Percentiles rank a stretch among this genome's conserved stretches.
Evolutionary conservation across 2,329 filamentous ascomycete species (phyloP).

Genomic region (Ceratocystis variospora): DNA sequence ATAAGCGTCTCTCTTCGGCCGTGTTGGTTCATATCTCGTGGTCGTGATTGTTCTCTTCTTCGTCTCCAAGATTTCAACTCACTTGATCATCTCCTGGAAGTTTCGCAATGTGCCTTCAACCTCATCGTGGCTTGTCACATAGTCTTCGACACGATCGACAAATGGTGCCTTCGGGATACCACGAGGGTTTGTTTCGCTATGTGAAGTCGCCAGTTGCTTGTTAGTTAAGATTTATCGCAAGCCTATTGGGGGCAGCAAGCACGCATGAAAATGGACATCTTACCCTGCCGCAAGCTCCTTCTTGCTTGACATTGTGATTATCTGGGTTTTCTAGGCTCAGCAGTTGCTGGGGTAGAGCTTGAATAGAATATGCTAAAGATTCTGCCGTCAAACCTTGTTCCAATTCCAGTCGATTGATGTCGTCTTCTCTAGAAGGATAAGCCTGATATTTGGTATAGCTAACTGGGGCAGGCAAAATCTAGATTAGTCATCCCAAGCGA

Average conservation of each 20-base stretch:
- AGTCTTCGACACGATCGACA: conserved; percentile 79
- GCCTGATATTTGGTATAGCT: background rate
- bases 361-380: background rate
- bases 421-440: background rate
- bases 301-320: conserved; percentile 13
- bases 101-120: conserved; percentile 68
- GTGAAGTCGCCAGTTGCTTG: background rate
- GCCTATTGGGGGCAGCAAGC: background rate
- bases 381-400: background rate
- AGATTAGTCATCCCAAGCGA: conserved; percentile 10
- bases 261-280: background rate
- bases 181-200: conserved; percentile 55
- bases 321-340: background rate
- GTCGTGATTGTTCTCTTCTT: background rate
- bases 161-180: conserved; percentile 76
- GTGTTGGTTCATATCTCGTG: conserved; percentile 3
- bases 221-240: no score
- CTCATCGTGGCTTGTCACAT: conserved; percentile 62
- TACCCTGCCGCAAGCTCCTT: conserved; percentile 17
- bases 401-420: background rate
- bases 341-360: background rate
- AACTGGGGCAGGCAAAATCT: background rate
- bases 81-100: conserved; percentile 93
- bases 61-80: conserved; percentile 26
- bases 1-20: background rate